These are phyloP conservation scores for Dendrobium officinale DNA, from an alignment of 106 monocot species.

Conservation along the genomic window DNA sequence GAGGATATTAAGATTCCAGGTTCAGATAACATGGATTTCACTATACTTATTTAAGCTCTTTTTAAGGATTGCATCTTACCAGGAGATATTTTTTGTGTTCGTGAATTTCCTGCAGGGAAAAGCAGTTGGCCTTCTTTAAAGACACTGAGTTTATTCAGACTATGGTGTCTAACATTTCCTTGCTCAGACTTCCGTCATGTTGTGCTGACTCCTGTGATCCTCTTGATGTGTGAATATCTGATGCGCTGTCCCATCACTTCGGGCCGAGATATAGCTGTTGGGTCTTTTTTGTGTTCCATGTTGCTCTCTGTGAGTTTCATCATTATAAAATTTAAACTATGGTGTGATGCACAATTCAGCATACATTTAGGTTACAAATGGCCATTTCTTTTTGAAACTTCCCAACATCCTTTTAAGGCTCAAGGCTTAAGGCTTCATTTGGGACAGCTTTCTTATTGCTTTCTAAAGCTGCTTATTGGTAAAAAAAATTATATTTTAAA, in stretches of 20 bases:
- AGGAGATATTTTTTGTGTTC: background rate
- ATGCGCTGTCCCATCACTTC: constrained; percentile 73
- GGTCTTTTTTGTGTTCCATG: constrained; percentile 90
- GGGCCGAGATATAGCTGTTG: constrained; percentile 68
- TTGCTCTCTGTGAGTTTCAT: constrained; percentile 57
- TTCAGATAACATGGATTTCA: constrained; percentile 13
- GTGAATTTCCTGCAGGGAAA: constrained; percentile 33
- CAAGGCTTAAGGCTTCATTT: too few relatives aligned
- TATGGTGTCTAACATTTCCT: constrained; percentile 88
- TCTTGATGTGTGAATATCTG: constrained; percentile 93
- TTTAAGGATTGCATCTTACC: background rate
- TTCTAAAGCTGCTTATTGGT: too few relatives aligned
- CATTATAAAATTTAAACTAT: background rate
- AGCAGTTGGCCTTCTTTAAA: constrained; percentile 90
- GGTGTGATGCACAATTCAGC: background rate
- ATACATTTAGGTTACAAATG: background rate
- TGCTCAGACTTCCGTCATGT: constrained; percentile 97
- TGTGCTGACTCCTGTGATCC: constrained; percentile 78
- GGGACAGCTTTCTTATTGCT: too few relatives aligned
- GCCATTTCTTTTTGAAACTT: background rate
- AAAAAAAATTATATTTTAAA: too few relatives aligned
- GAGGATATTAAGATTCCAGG: constrained; percentile 72
- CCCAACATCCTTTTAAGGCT: background rate
- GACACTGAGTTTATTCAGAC: constrained; percentile 63
- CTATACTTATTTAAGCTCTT: background rate